Evolutionary conservation across 1,284 basidiomycete genomes (phyloP), one percentile per base, ranked within the genome.

Genomic region (Sanghuangporus baumii): DNA sequence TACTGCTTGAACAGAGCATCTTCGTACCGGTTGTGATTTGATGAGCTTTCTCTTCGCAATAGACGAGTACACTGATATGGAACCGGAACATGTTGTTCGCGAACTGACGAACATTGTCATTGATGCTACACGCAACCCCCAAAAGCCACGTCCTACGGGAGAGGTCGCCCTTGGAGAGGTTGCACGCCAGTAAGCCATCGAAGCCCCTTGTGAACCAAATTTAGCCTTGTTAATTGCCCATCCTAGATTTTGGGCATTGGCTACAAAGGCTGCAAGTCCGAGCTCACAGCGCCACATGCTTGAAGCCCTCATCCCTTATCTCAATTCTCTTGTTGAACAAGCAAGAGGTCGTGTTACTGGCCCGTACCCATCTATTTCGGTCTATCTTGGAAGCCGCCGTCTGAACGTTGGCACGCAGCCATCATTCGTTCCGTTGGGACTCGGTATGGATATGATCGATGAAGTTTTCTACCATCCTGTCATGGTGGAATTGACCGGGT

Each of bases 361-460:
- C 6, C 63, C 71, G 9, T 71, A 83, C 47, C 81, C 80, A 8
- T 80, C 83, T 69, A 73, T 86, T 26, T 82, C 86, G 61, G 79
- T 81, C 4, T 87, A 84, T 65, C 83, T 86, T 67, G 76, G 79
- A 62, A 70, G 83, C 43, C 77, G 85, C 41, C 75, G 84, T 50
- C 81, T 86, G 65, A 86, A 82, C 26, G 77, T 72, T 72, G 85
- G 81, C 1, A 83, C 83, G 70, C 84, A 83, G 66, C 81, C 85
- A 16, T 83, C 80, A 67, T 85, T 80, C 74, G 82, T 77, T n/a
- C 71, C 84, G 6, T 82, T 84, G 54, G 83, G 85, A 74, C 79
- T 67, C 36, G 77, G 38, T 1, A 36, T 86, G 56, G 81, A 85
- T 66, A 71, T 86, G 37, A 84, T 85, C 0, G 80, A 84, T 51